A percentile compares a stretch with the other conserved stretches of the same genome.
phyloP scores from a whole-genome alignment of 352 stramenopile species.

The Phytopythium aichiense region DNA sequence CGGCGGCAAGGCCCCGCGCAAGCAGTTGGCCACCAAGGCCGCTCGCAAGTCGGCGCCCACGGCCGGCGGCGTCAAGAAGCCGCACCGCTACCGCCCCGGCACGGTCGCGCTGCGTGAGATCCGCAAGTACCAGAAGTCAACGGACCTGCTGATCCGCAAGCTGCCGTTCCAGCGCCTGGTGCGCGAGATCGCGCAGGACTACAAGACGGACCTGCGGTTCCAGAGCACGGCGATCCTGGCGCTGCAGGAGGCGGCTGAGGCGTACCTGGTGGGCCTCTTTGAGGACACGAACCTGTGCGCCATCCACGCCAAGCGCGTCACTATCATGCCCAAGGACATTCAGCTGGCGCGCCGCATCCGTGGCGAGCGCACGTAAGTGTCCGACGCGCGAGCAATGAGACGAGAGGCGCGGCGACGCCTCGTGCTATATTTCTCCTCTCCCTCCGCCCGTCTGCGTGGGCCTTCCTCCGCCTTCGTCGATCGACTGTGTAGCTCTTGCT shows the following conservation, averaged over 20 bases:
- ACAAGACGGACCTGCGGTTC: conserved; percentile 88
- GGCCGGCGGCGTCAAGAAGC: conserved; percentile 93
- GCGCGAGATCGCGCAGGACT: conserved; percentile 86
- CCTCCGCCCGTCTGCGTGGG: background rate
- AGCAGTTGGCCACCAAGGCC: conserved; percentile 93
- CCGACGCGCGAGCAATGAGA: background rate
- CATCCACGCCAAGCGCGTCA: conserved; percentile 93
- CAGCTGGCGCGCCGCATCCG: conserved; percentile 91
- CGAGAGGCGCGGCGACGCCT: background rate
- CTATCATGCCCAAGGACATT: conserved; percentile 95
- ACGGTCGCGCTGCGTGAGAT: conserved; percentile 95
- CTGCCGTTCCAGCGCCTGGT: conserved; percentile 97
- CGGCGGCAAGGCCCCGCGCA: conserved; percentile 92
- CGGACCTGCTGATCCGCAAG: conserved; percentile 95
- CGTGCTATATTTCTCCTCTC: conserved; percentile 1
- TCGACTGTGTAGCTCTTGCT: conserved; percentile 26
- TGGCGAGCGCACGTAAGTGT: conserved; percentile 81
- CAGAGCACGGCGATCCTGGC: conserved; percentile 82
- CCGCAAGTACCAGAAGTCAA: conserved; percentile 94
- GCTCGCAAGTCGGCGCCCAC: conserved; percentile 91
- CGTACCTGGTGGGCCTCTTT: conserved; percentile 78
- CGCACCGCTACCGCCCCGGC: conserved; percentile 77
- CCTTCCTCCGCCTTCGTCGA: conserved; percentile 14
- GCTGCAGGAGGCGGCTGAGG: conserved; percentile 87
- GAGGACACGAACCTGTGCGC: conserved; percentile 93